Conservation (phyloP, 1,284 basidiomycete genomes). For the Bjerkandera adusta region DNA sequence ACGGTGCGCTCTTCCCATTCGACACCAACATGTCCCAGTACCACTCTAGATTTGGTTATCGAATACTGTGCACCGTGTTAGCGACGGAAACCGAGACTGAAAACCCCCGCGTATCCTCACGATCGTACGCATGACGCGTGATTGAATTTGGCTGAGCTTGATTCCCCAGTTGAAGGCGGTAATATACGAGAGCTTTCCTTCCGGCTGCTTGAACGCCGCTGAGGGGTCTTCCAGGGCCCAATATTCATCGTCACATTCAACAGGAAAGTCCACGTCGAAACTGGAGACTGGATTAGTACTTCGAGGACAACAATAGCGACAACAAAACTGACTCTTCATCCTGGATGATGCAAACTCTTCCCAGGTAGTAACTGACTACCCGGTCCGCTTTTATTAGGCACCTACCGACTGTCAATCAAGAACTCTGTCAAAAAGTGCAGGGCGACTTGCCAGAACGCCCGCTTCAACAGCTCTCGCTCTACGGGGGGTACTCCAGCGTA, state of each 20-base stretch:
- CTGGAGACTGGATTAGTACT: constrained; percentile 23
- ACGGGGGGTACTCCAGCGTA: constrained; percentile 26
- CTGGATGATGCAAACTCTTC: constrained; percentile 78
- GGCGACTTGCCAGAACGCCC: constrained; percentile 66
- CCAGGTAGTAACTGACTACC: constrained; percentile 63
- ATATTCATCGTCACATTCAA: constrained; percentile 65
- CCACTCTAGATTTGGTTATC: constrained; percentile 18
- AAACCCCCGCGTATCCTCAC: constrained; percentile 28
- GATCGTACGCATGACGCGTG: constrained; percentile 54
- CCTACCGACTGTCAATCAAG: constrained; percentile 41
- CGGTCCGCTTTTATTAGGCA: constrained; percentile 60
- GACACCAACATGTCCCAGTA: constrained; percentile 10
- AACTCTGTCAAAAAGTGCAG: constrained; percentile 37
- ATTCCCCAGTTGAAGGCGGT: constrained; percentile 51
- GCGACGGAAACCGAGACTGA: constrained; percentile 10
- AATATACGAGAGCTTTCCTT: constrained; percentile 41
- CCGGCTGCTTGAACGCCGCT: constrained; percentile 44
- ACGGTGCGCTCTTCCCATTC: constrained; percentile 23
- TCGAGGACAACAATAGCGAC: background rate
- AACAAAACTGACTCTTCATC: constrained; percentile 71
- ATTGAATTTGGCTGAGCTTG: constrained; percentile 56
- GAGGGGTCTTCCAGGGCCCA: constrained; percentile 47
- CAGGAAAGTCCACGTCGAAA: constrained; percentile 60
- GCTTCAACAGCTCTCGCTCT: constrained; percentile 54
- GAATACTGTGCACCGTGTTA: constrained; percentile 16